Evolutionary conservation across 257 asterid genomes (phyloP).

Genomic region (Cruciata laevipes): DNA sequence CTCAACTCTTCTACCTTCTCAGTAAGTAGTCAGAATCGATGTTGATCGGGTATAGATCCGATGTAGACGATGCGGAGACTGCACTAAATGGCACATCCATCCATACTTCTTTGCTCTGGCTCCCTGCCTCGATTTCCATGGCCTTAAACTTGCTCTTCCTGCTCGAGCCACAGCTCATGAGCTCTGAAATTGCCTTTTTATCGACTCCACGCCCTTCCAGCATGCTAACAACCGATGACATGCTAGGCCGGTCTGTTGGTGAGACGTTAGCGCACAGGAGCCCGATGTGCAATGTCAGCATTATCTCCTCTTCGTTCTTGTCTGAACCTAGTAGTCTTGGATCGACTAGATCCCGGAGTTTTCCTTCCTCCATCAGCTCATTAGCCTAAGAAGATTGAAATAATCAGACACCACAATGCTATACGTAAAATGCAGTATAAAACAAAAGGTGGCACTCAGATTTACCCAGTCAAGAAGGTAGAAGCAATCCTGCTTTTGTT

Average conservation of each 20-base stretch:
- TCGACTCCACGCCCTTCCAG: slow-evolving; percentile 41
- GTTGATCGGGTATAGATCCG: neutral
- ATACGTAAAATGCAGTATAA: neutral
- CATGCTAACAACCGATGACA: slow-evolving; percentile 59
- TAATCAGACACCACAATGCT: neutral
- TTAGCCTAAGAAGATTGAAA: slow-evolving; percentile 38
- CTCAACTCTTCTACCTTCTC: neutral
- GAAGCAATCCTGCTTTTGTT: slow-evolving; percentile 14
- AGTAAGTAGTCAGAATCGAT: neutral
- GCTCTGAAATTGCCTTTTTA: slow-evolving; percentile 13
- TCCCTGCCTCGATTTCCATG: neutral
- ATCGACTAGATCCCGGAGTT: slow-evolving; percentile 47
- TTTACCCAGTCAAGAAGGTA: slow-evolving; percentile 4
- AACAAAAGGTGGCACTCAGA: neutral
- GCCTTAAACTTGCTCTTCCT: neutral
- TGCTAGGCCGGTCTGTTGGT: slow-evolving; percentile 46
- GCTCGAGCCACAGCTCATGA: neutral
- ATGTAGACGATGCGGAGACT: neutral
- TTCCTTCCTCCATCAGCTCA: slow-evolving; percentile 34
- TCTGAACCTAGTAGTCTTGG: slow-evolving; percentile 31
- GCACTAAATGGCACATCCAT: neutral
- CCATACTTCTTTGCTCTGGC: neutral
- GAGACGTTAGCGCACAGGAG: slow-evolving; percentile 44
- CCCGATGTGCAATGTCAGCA: slow-evolving; percentile 34
- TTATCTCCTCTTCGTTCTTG: slow-evolving; percentile 32